These are phyloP conservation scores for Adenanthera pavonina DNA, from an alignment of 306 rosid genomes.

Conservation along the genomic window DNA sequence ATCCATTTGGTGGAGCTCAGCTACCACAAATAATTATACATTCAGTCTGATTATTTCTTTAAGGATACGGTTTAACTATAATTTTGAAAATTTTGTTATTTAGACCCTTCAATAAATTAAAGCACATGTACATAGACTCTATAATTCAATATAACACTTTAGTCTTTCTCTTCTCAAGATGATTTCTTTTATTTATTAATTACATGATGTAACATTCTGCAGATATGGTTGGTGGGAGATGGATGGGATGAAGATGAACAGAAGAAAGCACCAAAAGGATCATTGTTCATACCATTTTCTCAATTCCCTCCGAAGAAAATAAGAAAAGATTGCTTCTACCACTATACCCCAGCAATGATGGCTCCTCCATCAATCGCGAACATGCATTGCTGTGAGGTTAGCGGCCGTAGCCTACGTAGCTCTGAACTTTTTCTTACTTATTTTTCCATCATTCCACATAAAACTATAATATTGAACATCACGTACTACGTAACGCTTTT, in stretches of 20 bases:
- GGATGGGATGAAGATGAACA: slow-evolving; percentile 10
- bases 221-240: slow-evolving; percentile 18
- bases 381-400: neutral
- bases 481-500: no score
- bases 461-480: no score
- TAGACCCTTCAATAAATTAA: no score
- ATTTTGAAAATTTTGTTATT: no score
- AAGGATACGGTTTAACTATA: no score
- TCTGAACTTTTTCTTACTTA: neutral
- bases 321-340: neutral
- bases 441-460: neutral
- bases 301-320: neutral
- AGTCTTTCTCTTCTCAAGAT: neutral
- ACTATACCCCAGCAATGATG: neutral
- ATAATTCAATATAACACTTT: no score
- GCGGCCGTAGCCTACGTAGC: neutral
- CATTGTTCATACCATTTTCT: slow-evolving; percentile 2
- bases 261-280: neutral
- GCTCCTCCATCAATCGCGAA: neutral
- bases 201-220: neutral
- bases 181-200: neutral
- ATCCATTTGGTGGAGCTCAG: neutral
- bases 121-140: no score
- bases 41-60: no score
- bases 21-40: neutral